A percentile compares a stretch with the other conserved stretches of the same genome.
phyloP scores from a whole-genome alignment of 805 yeast genomes.

The Saturnispora quitensis region DNA sequence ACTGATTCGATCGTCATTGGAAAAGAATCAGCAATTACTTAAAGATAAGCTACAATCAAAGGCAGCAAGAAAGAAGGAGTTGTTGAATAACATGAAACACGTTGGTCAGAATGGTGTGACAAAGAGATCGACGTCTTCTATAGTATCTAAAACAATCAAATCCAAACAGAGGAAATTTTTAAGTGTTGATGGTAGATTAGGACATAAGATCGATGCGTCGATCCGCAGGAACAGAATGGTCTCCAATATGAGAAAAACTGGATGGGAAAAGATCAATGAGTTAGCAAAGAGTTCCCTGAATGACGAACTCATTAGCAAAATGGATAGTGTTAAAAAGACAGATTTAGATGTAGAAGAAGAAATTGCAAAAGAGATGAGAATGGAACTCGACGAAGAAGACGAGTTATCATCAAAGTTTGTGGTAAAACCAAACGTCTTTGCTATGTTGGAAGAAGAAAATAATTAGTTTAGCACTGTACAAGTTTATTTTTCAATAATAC shows the following conservation, averaged over 20 bases:
- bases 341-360: conserved; percentile 13
- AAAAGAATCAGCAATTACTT: conserved; percentile 53
- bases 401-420: conserved; percentile 2
- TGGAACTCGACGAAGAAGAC: conserved; percentile 11
- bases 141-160: conserved; percentile 22
- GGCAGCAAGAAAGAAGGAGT: conserved; percentile 15
- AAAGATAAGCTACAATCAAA: conserved; percentile 43
- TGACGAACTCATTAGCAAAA: conserved; percentile 9
- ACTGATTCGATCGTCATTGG: conserved; percentile 52
- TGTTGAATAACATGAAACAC: background rate
- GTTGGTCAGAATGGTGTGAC: conserved; percentile 3
- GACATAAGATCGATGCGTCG: conserved; percentile 51
- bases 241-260: conserved; percentile 54
- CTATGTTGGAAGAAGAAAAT: conserved; percentile 19
- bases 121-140: conserved; percentile 14
- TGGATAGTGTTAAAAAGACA: conserved; percentile 15
- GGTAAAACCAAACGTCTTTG: conserved; percentile 20
- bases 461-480: background rate
- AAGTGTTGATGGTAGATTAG: conserved; percentile 15
- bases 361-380: conserved; percentile 11
- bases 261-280: conserved; percentile 63
- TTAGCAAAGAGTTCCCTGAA: conserved; percentile 28
- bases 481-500: background rate
- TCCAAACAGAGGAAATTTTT: conserved; percentile 12
- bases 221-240: conserved; percentile 55